A percentile compares a stretch with the other conserved stretches of the same genome.
phyloP scores from a whole-genome alignment of 169 alveolate genomes.

The Plasmodium chabaudi region DNA sequence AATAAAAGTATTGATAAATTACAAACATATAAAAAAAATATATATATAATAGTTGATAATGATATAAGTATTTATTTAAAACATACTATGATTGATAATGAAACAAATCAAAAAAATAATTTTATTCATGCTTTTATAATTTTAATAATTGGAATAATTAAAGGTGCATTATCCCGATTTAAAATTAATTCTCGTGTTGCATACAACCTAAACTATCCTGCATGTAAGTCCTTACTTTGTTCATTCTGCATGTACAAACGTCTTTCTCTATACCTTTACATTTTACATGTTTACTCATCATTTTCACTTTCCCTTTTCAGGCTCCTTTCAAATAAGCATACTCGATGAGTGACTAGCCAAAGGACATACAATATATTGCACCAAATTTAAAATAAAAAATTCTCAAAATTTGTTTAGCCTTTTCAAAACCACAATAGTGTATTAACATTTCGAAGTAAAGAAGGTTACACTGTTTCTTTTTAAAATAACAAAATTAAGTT shows the following conservation, averaged over 20 bases:
- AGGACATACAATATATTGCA: too few relatives aligned
- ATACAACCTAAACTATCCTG: conserved; percentile 31
- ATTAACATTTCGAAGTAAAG: too few relatives aligned
- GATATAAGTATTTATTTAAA: conserved; percentile 46
- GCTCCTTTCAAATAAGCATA: conserved; percentile 67
- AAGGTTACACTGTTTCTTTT: too few relatives aligned
- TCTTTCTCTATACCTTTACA: too few relatives aligned
- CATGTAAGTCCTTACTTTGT: conserved; percentile 1
- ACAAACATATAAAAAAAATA: conserved; percentile 48
- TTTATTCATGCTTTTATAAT: conserved; percentile 46
- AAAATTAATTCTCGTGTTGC: conserved; percentile 32
- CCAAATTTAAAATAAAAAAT: too few relatives aligned
- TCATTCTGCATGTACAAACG: too few relatives aligned
- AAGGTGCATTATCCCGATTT: conserved; percentile 32
- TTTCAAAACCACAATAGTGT: too few relatives aligned
- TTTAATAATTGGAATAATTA: conserved; percentile 48
- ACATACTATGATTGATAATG: conserved; percentile 34
- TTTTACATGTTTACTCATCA: too few relatives aligned
- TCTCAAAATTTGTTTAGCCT: too few relatives aligned
- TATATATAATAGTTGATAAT: conserved; percentile 30
- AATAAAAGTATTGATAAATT: conserved; percentile 48
- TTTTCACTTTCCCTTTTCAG: conserved; percentile 10
- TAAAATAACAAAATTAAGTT: too few relatives aligned
- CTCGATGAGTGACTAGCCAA: conserved; percentile 2
- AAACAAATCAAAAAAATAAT: conserved; percentile 47